phyloP scores from a whole-genome alignment of 2,329 filamentous ascomycete species.

The Daldinia eschscholtzii region DNA sequence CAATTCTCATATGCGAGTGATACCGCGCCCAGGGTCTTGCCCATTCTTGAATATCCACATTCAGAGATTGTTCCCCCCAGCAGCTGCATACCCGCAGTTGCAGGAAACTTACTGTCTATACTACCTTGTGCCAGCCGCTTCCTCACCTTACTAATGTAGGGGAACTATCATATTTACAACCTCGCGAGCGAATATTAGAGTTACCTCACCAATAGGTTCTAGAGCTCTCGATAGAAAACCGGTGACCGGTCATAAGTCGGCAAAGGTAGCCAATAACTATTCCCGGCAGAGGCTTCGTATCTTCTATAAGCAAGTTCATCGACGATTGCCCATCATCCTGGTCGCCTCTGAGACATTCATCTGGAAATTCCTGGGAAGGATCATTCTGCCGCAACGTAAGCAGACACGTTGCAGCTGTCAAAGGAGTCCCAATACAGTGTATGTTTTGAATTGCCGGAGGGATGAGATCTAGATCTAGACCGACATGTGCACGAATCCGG shows the following conservation, averaged over 20 bases:
- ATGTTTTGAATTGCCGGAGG: slow-evolving; percentile 25
- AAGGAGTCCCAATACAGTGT: slow-evolving; percentile 10
- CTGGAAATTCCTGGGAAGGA: slow-evolving; percentile 4
- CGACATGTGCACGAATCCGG: slow-evolving; percentile 18
- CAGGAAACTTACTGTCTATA: slow-evolving; percentile 36
- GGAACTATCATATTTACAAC: slow-evolving; percentile 22
- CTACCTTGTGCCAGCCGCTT: slow-evolving; percentile 14
- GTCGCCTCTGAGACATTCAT: slow-evolving; percentile 36
- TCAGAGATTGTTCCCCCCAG: slow-evolving; percentile 20
- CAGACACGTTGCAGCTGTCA: slow-evolving; percentile 16
- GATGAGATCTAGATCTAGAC: slow-evolving; percentile 28
- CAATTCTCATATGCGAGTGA: slow-evolving; percentile 31
- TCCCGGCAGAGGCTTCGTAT: neutral
- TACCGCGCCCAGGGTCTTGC: slow-evolving; percentile 24
- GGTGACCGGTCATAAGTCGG: slow-evolving; percentile 31
- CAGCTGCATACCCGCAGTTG: slow-evolving; percentile 35
- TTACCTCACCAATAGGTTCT: slow-evolving; percentile 15
- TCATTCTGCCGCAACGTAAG: slow-evolving; percentile 25
- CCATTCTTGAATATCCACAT: slow-evolving; percentile 7
- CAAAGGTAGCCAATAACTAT: slow-evolving; percentile 4
- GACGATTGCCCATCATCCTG: slow-evolving; percentile 13
- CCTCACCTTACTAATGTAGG: slow-evolving; percentile 12
- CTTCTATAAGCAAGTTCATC: slow-evolving; percentile 20
- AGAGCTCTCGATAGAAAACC: slow-evolving; percentile 18
- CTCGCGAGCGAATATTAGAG: slow-evolving; percentile 22